phyloP scores from a whole-genome alignment of 805 yeast genomes.

The Suhomyces tanzawaensis region DNA sequence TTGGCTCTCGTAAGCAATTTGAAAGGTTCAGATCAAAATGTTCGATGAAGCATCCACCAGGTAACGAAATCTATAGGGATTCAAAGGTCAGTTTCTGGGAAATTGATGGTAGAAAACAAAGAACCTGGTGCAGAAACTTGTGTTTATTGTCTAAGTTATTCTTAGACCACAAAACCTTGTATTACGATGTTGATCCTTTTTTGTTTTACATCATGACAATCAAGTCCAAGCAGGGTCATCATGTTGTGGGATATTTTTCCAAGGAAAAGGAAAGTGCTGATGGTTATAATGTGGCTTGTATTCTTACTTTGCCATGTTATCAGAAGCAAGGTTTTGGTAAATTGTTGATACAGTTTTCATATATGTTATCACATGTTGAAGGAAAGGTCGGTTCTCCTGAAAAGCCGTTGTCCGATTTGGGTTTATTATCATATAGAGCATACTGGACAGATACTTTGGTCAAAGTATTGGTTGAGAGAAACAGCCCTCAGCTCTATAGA shows the following conservation, averaged over 20 bases:
- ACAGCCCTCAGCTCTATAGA: conserved; percentile 35
- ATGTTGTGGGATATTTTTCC: conserved; percentile 93
- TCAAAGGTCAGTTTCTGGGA: conserved; percentile 92
- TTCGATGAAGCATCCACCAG: conserved; percentile 94
- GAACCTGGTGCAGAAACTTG: conserved; percentile 96
- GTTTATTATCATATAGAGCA: conserved; percentile 88
- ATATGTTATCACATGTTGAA: conserved; percentile 84
- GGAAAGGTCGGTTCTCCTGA: conserved; percentile 95
- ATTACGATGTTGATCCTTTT: conserved; percentile 98
- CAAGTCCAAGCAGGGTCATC: conserved; percentile 88
- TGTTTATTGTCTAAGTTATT: conserved; percentile 88
- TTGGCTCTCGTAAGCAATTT: conserved; percentile 86
- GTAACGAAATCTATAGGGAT: conserved; percentile 94
- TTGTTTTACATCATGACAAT: conserved; percentile 93
- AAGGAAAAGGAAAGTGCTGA: conserved; percentile 97
- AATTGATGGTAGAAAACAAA: conserved; percentile 92
- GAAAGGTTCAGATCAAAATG: conserved; percentile 88
- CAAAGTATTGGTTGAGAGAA: conserved; percentile 62
- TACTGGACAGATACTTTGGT: conserved; percentile 93
- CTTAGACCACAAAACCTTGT: conserved; percentile 91
- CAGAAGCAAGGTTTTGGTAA: conserved; percentile 95
- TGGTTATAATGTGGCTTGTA: conserved; percentile 94
- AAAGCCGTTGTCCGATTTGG: conserved; percentile 93
- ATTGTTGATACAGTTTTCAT: conserved; percentile 87
- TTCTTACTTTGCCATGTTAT: conserved; percentile 91